These are phyloP conservation scores for Cladosporium colombiae DNA, from an alignment of 2,329 filamentous ascomycete genomes.

Conservation along the genomic window DNA sequence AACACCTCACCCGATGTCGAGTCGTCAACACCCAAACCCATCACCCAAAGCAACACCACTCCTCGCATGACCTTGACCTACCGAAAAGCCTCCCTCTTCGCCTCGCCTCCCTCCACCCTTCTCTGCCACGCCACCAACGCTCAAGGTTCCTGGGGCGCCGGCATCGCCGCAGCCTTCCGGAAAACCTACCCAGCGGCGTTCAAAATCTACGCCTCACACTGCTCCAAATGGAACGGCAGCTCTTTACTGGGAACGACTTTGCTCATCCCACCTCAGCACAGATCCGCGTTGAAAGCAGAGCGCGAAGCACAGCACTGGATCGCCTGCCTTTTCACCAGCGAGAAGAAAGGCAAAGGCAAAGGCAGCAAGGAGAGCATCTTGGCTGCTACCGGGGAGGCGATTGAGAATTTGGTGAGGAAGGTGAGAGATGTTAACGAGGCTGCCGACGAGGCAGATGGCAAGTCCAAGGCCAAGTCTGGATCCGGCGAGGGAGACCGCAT, in stretches of 20 bases:
- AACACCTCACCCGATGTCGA: not conserved
- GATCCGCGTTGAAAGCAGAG: slow-evolving; percentile 36
- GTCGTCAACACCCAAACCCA: not conserved
- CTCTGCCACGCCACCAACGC: slow-evolving; percentile 64
- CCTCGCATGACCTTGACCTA: slow-evolving; percentile 23
- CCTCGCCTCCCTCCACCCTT: slow-evolving; percentile 51
- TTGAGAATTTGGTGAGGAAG: slow-evolving; percentile 51
- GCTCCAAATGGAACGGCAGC: slow-evolving; percentile 36
- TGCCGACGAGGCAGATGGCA: slow-evolving; percentile 19
- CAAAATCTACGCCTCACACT: slow-evolving; percentile 51
- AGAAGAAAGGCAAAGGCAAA: slow-evolving; percentile 48
- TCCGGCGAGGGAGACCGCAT: slow-evolving; percentile 28
- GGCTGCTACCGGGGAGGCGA: slow-evolving; percentile 49
- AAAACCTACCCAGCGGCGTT: slow-evolving; percentile 54
- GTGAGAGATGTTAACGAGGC: slow-evolving; percentile 37
- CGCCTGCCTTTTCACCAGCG: slow-evolving; percentile 60
- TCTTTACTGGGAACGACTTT: slow-evolving; percentile 50
- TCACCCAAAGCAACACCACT: not conserved
- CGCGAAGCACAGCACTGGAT: slow-evolving; percentile 61
- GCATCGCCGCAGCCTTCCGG: slow-evolving; percentile 58
- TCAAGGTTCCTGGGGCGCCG: slow-evolving; percentile 58
- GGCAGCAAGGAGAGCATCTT: slow-evolving; percentile 50
- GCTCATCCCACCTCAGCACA: slow-evolving; percentile 53
- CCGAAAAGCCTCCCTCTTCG: slow-evolving; percentile 53
- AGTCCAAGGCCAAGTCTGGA: not conserved